These are phyloP conservation scores for Thalassiosira mediterranea DNA, from an alignment of 352 stramenopile species.

Conservation along the genomic window DNA sequence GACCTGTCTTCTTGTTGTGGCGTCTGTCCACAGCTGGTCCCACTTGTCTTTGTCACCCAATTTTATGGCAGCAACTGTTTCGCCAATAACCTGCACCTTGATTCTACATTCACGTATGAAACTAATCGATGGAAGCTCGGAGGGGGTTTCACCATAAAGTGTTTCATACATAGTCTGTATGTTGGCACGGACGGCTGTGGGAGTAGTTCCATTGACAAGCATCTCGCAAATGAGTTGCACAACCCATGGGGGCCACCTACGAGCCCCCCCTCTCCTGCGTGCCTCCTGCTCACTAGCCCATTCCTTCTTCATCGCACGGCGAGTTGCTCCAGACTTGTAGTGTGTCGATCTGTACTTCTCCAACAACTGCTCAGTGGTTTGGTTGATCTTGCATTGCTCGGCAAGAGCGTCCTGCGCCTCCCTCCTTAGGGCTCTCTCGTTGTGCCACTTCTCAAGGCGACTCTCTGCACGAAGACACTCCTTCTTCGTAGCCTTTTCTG, in stretches of 20 bases:
- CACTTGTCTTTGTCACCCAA: conserved; percentile 16
- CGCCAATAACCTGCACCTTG: conserved; percentile 25
- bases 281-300: conserved; percentile 22
- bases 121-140: conserved; percentile 26
- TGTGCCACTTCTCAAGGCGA: no score
- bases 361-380: no score
- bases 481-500: no score
- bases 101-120: conserved; percentile 37
- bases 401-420: no score
- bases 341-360: no score
- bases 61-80: conserved; percentile 28
- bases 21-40: conserved; percentile 29
- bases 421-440: no score
- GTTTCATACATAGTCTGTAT: conserved; percentile 25
- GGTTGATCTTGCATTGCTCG: no score
- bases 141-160: conserved; percentile 12
- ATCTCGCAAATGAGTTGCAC: conserved; percentile 43
- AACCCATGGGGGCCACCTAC: conserved; percentile 31
- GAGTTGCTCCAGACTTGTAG: background rate
- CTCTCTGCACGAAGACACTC: no score
- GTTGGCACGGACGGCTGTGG: conserved; percentile 17
- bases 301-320: no score
- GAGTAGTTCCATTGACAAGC: conserved; percentile 31
- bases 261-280: background rate
- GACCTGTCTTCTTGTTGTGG: conserved; percentile 22